Base-by-base conservation (phyloP, 2,329 filamentous ascomycete species). In the Elsinoe australis region DNA sequence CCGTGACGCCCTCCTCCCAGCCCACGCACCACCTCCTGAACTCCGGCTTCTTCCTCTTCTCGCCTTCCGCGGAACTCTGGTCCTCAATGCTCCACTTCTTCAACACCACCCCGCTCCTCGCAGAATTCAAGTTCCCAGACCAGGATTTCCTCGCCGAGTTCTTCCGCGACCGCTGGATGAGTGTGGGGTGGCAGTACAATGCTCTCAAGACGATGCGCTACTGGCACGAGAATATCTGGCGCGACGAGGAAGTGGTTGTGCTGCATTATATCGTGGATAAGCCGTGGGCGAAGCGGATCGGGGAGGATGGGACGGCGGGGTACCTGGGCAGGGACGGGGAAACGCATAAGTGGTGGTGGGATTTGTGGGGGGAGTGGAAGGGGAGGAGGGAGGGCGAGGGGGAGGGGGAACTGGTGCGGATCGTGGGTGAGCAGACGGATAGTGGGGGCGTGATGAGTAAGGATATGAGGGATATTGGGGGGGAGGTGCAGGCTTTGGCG, bases 221-320 rank as follows among this genome's bases (percentile, higher is more conserved):
- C 56, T 73, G 72, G 70, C 73, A 76, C 54, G 49, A 59, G 4
- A 66, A 69, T 28, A 68, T 75, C 17, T 76, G 73, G 73, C 60
- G 63, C 3, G 73, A 76, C 51, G 65, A 67, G 1, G 64, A 70
- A 21, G 68, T 76, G 3, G 61, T 67, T 0, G 68, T 69, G 5
- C 50, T 75, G 42, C 74, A 76, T 54, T 77, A 75, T 48, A 74
- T 77, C 49, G 72, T 75, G 5, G 73, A 76, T 53, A 77, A 77
- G 60, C 74, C 74, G 10, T 77, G 74, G 74, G 65, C 68, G 29
- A 64, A 61, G 44, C 62, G 67, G 14, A 61, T 72, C 3, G 59
- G 59, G 14, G 55, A 58, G 15, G 66, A 72, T 50, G 69, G 70
- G 2, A 56, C 60, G 14, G 73, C 69, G 0, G 72, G 72, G 1